A percentile compares a stretch with the other conserved stretches of the same genome.
These are phyloP conservation scores for Botrytis porri DNA, from an alignment of 2,329 filamentous ascomycete species.

Conservation along the genomic window DNA sequence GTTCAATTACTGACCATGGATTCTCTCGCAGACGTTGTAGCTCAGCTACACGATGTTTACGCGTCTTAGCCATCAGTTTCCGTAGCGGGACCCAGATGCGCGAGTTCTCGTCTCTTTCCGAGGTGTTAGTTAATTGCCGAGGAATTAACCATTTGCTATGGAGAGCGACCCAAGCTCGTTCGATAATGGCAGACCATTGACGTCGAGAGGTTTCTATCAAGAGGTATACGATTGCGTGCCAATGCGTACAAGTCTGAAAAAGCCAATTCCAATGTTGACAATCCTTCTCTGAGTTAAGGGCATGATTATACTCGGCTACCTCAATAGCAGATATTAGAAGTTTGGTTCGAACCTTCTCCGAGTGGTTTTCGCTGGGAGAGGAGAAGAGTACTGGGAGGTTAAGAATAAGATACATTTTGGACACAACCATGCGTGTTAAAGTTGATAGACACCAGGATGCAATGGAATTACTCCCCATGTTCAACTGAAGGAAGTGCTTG, in stretches of 20 bases:
- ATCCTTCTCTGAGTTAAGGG: conserved; percentile 49
- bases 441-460: conserved; percentile 42
- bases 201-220: conserved; percentile 39
- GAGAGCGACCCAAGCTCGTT: conserved; percentile 41
- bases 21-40: conserved; percentile 36
- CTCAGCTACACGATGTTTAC: conserved; percentile 39
- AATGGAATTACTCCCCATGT: conserved; percentile 37
- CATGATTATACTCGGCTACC: conserved; percentile 54
- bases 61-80: conserved; percentile 57
- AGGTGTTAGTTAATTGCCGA: conserved; percentile 9
- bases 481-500: conserved; percentile 44
- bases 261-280: conserved; percentile 44
- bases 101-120: conserved; percentile 43
- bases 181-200: conserved; percentile 38
- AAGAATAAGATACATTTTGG: conserved; percentile 54
- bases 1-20: conserved; percentile 27
- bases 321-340: conserved; percentile 52
- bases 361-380: conserved; percentile 39
- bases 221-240: conserved; percentile 42
- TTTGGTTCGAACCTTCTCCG: conserved; percentile 43
- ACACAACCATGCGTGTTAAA: conserved; percentile 49
- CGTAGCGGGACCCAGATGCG: conserved; percentile 60
- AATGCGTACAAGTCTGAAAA: conserved; percentile 42
- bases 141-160: conserved; percentile 32
- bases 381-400: conserved; percentile 52